Conservation (phyloP, 495 filamentous ascomycete species). For the Lichenothelia convexa region DNA sequence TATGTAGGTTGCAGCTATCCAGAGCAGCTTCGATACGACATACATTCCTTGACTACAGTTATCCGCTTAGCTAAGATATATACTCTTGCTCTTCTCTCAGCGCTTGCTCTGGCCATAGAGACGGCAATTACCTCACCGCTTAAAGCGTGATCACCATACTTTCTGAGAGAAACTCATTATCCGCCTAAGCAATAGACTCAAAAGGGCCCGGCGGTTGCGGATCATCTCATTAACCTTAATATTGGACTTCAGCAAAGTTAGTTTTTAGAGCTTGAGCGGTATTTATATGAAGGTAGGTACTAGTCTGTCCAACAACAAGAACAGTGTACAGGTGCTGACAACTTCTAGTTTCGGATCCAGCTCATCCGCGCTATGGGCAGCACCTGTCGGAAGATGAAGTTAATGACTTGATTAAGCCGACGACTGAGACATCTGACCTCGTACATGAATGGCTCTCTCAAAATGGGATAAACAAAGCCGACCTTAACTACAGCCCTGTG, state of each 20-base stretch:
- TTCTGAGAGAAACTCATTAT: slow-evolving; percentile 32
- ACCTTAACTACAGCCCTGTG: slow-evolving; percentile 17
- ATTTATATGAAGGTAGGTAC: slow-evolving; percentile 25
- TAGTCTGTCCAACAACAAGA: no score
- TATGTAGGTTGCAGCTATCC: no score
- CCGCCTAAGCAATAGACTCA: slow-evolving; percentile 30
- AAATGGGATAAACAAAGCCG: slow-evolving; percentile 15
- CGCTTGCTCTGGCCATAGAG: no score
- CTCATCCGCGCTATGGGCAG: slow-evolving; percentile 25
- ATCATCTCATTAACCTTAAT: slow-evolving; percentile 19
- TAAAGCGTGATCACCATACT: slow-evolving; percentile 24
- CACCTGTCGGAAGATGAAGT: slow-evolving; percentile 23
- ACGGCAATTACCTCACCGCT: no score
- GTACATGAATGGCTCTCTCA: slow-evolving; percentile 27
- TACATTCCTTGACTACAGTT: no score
- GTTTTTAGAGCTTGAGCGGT: slow-evolving; percentile 24
- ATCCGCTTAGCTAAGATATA: no score
- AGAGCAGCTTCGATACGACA: no score
- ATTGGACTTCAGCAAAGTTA: slow-evolving; percentile 27
- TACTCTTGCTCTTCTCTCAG: no score
- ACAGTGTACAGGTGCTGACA: no score
- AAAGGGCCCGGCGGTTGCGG: slow-evolving; percentile 25
- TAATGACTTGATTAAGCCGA: slow-evolving; percentile 20
- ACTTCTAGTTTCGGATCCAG: slow-evolving; percentile 26
- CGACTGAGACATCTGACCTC: slow-evolving; percentile 16